A percentile compares a stretch with the other conserved stretches of the same genome.
These are phyloP conservation scores for Graphiopsis chlorocephala DNA, from an alignment of 2,329 filamentous ascomycete species.

Conservation along the genomic window DNA sequence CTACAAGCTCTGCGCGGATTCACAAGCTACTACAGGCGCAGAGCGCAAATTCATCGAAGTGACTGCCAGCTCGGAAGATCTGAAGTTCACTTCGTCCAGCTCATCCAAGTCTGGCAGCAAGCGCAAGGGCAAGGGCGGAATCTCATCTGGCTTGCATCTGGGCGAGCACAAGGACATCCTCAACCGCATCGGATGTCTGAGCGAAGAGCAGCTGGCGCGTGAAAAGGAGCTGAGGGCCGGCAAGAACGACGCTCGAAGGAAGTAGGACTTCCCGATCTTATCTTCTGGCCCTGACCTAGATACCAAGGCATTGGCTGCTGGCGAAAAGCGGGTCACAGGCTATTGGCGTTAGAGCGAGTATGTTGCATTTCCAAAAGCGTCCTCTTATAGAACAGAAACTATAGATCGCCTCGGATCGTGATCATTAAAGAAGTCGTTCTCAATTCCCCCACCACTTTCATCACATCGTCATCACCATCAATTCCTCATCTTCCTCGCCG, in stretches of 20 bases:
- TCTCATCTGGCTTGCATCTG: conserved; percentile 49
- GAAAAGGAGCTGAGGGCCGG: conserved; percentile 32
- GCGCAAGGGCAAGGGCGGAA: conserved; percentile 47
- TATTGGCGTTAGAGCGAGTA: conserved; percentile 1
- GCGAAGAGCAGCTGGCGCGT: conserved; percentile 35
- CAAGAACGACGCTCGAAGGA: conserved; percentile 16
- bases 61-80: conserved; percentile 73
- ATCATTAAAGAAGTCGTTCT: background rate
- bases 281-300: background rate
- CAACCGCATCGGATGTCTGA: conserved; percentile 70
- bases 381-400: background rate
- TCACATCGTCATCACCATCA: conserved; percentile 4
- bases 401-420: conserved; percentile 5
- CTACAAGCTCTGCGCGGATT: conserved; percentile 11
- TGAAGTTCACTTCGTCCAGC: conserved; percentile 31
- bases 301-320: background rate
- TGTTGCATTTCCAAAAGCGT: conserved; percentile 1
- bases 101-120: conserved; percentile 27
- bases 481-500: conserved; percentile 19
- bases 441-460: background rate
- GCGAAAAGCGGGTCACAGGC: conserved; percentile 6
- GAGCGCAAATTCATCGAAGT: conserved; percentile 52
- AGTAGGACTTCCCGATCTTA: conserved; percentile 3
- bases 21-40: conserved; percentile 11
- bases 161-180: conserved; percentile 78